phyloP scores from a whole-genome alignment of 257 asterid species.

The Schizonepeta tenuifolia region DNA sequence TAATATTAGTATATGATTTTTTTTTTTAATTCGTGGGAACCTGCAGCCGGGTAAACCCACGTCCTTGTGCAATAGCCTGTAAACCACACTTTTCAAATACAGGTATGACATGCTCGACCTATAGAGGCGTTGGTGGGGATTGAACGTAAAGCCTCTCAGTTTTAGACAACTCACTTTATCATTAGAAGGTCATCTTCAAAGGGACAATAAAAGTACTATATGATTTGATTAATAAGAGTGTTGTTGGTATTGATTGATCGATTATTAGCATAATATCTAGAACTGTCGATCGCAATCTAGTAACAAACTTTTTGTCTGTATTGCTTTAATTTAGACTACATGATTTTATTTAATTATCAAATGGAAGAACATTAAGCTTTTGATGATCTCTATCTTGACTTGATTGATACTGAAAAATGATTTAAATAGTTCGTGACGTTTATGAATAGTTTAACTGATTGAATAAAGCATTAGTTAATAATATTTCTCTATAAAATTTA shows the following conservation, averaged over 20 bases:
- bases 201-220: too few species aligned
- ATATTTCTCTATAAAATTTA: background rate
- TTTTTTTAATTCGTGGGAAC: too few species aligned
- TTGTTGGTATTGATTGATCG: constrained; percentile 3
- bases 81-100: too few species aligned
- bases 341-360: background rate
- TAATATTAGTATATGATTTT: too few species aligned
- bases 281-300: constrained; percentile 31
- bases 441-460: background rate
- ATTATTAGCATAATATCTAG: constrained; percentile 30
- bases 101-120: too few species aligned
- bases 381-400: background rate
- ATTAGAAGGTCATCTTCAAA: too few species aligned
- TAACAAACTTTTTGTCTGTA: constrained; percentile 1
- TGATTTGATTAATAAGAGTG: background rate
- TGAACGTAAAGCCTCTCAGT: too few species aligned
- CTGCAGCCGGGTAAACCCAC: too few species aligned
- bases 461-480: background rate
- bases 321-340: background rate
- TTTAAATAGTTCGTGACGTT: background rate
- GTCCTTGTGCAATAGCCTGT: too few species aligned
- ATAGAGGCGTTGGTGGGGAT: too few species aligned
- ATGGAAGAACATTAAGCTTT: background rate
- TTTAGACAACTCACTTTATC: too few species aligned
- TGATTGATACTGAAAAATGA: background rate